These are phyloP conservation scores for Sanguinoderma infundibulare DNA, from an alignment of 1,284 basidiomycete species.

Conservation along the genomic window DNA sequence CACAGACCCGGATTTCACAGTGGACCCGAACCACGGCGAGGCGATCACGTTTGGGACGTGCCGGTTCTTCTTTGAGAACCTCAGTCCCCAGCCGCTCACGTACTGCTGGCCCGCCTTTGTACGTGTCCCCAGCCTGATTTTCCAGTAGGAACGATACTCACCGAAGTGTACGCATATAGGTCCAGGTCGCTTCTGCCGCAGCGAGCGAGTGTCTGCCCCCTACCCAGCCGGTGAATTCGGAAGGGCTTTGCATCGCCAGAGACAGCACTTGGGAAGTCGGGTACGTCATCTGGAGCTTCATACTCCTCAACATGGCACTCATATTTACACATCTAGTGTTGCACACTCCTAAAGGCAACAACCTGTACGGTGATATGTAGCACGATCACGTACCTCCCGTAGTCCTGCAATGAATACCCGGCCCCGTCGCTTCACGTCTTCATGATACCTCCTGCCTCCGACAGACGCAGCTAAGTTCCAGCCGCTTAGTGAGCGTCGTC, in stretches of 20 bases:
- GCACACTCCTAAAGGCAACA: neutral
- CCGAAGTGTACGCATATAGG: conserved; percentile 2
- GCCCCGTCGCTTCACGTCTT: too few species aligned
- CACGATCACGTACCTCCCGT: neutral
- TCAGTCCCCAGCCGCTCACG: conserved; percentile 18
- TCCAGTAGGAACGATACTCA: neutral
- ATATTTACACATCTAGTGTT: neutral
- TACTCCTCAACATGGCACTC: neutral
- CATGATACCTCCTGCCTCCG: too few species aligned
- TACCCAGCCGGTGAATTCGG: conserved; percentile 27
- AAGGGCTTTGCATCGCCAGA: conserved; percentile 23
- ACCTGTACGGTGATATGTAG: neutral
- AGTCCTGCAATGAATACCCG: too few species aligned
- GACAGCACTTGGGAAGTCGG: conserved; percentile 27
- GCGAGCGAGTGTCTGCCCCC: conserved; percentile 29
- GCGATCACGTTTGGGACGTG: conserved; percentile 31
- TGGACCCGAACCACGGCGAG: conserved; percentile 24
- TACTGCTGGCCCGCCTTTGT: conserved; percentile 29
- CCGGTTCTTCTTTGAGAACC: conserved; percentile 32
- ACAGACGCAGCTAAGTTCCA: too few species aligned
- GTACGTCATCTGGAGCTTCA: conserved; percentile 13
- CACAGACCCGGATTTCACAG: conserved; percentile 28
- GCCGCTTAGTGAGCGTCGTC: too few species aligned
- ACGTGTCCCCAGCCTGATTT: neutral
- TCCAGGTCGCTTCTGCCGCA: conserved; percentile 18